These are phyloP conservation scores for Parachaetomium inaequale DNA, from an alignment of 495 filamentous ascomycete species.

Conservation along the genomic window DNA sequence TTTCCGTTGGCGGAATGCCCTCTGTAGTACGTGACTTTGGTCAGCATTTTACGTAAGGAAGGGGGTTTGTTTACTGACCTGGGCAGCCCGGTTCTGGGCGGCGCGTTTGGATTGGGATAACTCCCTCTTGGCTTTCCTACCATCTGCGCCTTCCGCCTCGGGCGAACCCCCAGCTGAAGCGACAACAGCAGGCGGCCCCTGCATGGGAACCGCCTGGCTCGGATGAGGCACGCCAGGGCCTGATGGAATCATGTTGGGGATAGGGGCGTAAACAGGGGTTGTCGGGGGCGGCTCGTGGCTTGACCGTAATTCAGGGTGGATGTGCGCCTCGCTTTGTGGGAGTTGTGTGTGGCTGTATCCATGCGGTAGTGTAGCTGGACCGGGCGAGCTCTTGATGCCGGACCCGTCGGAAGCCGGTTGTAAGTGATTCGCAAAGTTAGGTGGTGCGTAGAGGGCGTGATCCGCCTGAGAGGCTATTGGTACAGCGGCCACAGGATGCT, in stretches of 20 bases:
- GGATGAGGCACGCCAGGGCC: constrained; percentile 23
- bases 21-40: constrained; percentile 48
- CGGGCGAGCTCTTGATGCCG: constrained; percentile 20
- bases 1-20: constrained; percentile 95
- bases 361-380: constrained; percentile 29
- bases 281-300: constrained; percentile 25
- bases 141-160: constrained; percentile 34
- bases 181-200: constrained; percentile 22
- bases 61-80: constrained; percentile 57
- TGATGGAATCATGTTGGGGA: constrained; percentile 35
- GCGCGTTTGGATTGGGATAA: constrained; percentile 92
- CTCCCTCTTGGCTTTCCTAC: constrained; percentile 67
- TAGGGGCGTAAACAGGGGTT: constrained; percentile 20
- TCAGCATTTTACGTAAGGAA: constrained; percentile 11
- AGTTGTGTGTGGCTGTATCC: constrained; percentile 32
- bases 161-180: constrained; percentile 11
- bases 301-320: constrained; percentile 35
- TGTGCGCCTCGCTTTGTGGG: constrained; percentile 28
- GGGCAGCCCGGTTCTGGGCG: constrained; percentile 93
- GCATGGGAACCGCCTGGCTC: constrained; percentile 25
- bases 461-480: constrained; percentile 23
- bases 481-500: constrained; percentile 18
- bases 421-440: constrained; percentile 17
- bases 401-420: constrained; percentile 24
- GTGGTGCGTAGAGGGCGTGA: constrained; percentile 21